phyloP scores from a whole-genome alignment of 2,329 filamentous ascomycete species.

The Pseudocercospora fuligena region DNA sequence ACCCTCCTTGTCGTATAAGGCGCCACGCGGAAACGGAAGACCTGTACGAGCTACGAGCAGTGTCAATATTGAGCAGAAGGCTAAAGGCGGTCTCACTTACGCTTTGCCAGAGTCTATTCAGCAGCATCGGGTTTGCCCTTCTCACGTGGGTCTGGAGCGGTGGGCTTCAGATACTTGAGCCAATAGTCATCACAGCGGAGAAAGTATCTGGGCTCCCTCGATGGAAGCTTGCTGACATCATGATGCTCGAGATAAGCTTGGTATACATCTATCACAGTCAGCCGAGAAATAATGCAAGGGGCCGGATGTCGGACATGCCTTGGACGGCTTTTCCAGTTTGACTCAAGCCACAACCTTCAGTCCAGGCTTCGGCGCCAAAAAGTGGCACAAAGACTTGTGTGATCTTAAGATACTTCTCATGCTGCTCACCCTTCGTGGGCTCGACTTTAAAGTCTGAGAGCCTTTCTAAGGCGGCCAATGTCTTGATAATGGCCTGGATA shows the following conservation, averaged over 20 bases:
- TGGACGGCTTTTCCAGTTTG: not conserved
- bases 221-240: not conserved
- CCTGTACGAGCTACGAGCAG: not conserved
- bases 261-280: not conserved
- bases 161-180: constrained; percentile 3
- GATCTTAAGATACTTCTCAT: not conserved
- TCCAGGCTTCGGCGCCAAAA: constrained; percentile 11
- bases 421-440: not conserved
- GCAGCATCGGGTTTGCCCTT: constrained; percentile 2
- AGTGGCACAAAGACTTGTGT: constrained; percentile 2
- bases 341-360: not conserved
- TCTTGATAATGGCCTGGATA: not conserved
- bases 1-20: not conserved
- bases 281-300: not conserved
- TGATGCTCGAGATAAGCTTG: not conserved
- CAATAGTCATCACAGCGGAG: constrained; percentile 11
- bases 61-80: not conserved
- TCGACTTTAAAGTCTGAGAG: not conserved
- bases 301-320: not conserved
- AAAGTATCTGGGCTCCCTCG: not conserved
- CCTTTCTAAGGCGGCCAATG: not conserved
- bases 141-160: constrained; percentile 3
- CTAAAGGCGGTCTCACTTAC: not conserved
- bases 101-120: constrained; percentile 12
- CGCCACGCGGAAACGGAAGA: not conserved